These are phyloP conservation scores for Lentinula novae-zelandiae DNA, from an alignment of 1,284 basidiomycete species.

Conservation along the genomic window DNA sequence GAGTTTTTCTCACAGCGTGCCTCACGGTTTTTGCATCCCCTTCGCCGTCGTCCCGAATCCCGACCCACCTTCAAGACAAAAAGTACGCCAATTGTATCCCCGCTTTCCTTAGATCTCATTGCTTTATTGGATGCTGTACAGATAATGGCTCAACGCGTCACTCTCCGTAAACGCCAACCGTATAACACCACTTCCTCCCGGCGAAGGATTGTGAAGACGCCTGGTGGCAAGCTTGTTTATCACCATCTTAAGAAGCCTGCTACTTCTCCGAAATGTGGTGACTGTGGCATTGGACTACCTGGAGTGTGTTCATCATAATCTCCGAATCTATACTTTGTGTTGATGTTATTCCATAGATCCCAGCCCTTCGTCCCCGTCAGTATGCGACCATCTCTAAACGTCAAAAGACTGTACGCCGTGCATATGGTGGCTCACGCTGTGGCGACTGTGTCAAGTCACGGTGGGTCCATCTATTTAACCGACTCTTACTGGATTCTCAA, in stretches of 20 bases:
- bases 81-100: conserved; percentile 13
- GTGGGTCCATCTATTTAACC: conserved; percentile 42
- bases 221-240: conserved; percentile 89
- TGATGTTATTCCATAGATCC: conserved; percentile 51
- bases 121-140: neutral
- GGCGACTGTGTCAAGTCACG: conserved; percentile 89
- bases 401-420: conserved; percentile 89
- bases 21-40: neutral
- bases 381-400: conserved; percentile 95
- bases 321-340: neutral
- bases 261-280: conserved; percentile 93
- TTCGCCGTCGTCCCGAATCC: neutral
- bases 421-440: conserved; percentile 95
- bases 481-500: neutral
- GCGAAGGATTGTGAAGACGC: conserved; percentile 95
- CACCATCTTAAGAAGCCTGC: conserved; percentile 88
- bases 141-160: conserved; percentile 96
- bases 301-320: conserved; percentile 65
- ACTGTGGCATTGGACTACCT: conserved; percentile 88
- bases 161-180: conserved; percentile 96
- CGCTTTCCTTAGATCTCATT: conserved; percentile 8
- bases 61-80: conserved; percentile 42
- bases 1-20: neutral
- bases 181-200: conserved; percentile 99
- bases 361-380: conserved; percentile 88